phyloP scores from a whole-genome alignment of 345 rosid genomes.

The Alliaria petiolata region DNA sequence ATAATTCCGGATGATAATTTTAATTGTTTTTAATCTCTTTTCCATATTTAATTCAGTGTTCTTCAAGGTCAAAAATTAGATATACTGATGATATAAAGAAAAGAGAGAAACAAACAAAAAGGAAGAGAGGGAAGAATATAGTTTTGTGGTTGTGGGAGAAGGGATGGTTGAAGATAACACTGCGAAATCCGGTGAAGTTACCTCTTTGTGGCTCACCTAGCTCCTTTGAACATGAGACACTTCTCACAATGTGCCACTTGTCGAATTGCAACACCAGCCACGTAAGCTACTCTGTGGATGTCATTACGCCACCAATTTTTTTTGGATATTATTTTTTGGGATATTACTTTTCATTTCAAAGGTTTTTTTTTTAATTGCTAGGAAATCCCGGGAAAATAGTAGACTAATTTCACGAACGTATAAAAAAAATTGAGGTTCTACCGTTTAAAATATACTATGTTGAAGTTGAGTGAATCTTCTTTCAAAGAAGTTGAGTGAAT shows the following conservation, averaged over 20 bases:
- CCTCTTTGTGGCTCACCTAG: slow-evolving; percentile 21
- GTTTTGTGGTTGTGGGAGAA: slow-evolving; percentile 22
- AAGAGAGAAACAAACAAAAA: not conserved
- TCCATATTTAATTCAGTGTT: not conserved
- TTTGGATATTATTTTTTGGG: not conserved
- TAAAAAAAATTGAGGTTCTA: too few species aligned
- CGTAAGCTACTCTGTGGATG: not conserved
- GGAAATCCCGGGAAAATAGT: not conserved
- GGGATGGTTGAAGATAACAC: slow-evolving; percentile 9
- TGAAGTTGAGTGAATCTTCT: too few species aligned
- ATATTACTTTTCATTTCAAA: not conserved
- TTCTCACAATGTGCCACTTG: slow-evolving; percentile 3
- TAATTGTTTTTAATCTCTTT: too few species aligned
- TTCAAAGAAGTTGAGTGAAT: too few species aligned
- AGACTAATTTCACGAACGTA: not conserved
- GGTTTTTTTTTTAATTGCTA: not conserved
- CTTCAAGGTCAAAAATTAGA: not conserved
- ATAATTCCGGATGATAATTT: too few species aligned
- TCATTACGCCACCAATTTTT: not conserved
- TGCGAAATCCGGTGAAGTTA: not conserved
- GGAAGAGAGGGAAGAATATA: not conserved
- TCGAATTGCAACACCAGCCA: not conserved
- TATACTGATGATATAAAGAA: not conserved
- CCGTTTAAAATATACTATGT: too few species aligned
- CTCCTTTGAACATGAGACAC: not conserved